Conservation (phyloP, 2,329 filamentous ascomycete genomes). For the Geosmithia morbida region DNA sequence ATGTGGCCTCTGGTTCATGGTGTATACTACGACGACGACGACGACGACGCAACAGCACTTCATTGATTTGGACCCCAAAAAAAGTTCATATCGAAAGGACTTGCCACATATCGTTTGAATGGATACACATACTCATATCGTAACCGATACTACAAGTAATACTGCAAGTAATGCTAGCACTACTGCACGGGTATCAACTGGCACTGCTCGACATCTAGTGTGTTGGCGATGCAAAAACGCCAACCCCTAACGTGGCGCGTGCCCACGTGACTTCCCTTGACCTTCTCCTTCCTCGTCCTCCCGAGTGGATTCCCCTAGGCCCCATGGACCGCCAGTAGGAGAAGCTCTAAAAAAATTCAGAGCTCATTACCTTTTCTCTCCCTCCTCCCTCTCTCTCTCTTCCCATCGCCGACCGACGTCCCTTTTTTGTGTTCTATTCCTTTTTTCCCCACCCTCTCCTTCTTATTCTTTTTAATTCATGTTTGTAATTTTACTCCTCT, state of each 20-base stretch:
- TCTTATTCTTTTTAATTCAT: conserved; percentile 5
- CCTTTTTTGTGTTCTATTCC: conserved; percentile 4
- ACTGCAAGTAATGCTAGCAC: no score
- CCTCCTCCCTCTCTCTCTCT: background rate
- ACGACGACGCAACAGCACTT: no score
- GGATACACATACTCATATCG: no score
- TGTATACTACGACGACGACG: no score
- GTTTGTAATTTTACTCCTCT: conserved; percentile 10
- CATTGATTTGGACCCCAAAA: no score
- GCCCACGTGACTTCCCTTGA: conserved; percentile 2
- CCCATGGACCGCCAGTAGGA: conserved; percentile 1
- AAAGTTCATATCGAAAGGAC: no score
- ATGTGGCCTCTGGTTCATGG: no score
- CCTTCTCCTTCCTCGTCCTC: background rate
- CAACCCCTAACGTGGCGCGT: conserved; percentile 1
- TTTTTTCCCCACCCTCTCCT: conserved; percentile 11
- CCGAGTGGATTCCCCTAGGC: conserved; percentile 1
- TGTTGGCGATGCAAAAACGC: background rate
- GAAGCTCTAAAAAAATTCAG: conserved; percentile 5
- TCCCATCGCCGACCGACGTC: background rate
- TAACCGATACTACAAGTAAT: no score
- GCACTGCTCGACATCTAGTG: background rate
- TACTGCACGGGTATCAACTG: no score
- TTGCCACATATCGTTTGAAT: no score
- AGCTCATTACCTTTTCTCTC: background rate